Evolutionary conservation across 768 basidiomycete species (phyloP).

Genomic region (Hygrophoropsis aurantiaca): DNA sequence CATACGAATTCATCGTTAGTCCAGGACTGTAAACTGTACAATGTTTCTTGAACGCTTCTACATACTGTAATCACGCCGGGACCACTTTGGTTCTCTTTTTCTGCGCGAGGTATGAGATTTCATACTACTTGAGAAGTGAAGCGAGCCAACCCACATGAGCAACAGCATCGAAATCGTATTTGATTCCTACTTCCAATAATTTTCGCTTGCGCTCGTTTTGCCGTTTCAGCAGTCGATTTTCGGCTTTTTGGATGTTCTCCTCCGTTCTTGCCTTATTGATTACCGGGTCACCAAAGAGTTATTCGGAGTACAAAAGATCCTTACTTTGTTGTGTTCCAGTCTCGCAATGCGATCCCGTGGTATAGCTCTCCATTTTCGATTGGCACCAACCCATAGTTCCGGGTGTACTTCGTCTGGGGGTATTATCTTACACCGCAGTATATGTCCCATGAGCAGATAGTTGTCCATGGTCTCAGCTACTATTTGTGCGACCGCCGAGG

Average conservation of each 20-base stretch:
- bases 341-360: conserved; percentile 73
- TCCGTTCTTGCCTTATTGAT: conserved; percentile 66
- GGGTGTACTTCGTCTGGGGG: conserved; percentile 91
- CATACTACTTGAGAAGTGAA: neutral
- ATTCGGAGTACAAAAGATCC: conserved; percentile 7
- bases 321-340: conserved; percentile 80
- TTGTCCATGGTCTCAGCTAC: conserved; percentile 99
- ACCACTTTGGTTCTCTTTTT: conserved; percentile 37
- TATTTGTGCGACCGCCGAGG: conserved; percentile 85
- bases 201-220: conserved; percentile 78
- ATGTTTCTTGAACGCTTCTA: neutral
- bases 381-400: conserved; percentile 95
- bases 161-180: conserved; percentile 80
- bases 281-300: neutral
- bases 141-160: conserved; percentile 82
- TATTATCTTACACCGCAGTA: conserved; percentile 87
- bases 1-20: too few relatives aligned
- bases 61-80: conserved; percentile 6
- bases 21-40: too few relatives aligned
- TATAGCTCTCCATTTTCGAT: conserved; percentile 82
- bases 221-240: conserved; percentile 69
- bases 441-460: conserved; percentile 92
- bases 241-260: conserved; percentile 62
- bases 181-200: conserved; percentile 77
- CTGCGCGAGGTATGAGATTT: conserved; percentile 10